These are phyloP conservation scores for Aureobasidium pullulans DNA, from an alignment of 2,329 filamentous ascomycete genomes.

Conservation along the genomic window DNA sequence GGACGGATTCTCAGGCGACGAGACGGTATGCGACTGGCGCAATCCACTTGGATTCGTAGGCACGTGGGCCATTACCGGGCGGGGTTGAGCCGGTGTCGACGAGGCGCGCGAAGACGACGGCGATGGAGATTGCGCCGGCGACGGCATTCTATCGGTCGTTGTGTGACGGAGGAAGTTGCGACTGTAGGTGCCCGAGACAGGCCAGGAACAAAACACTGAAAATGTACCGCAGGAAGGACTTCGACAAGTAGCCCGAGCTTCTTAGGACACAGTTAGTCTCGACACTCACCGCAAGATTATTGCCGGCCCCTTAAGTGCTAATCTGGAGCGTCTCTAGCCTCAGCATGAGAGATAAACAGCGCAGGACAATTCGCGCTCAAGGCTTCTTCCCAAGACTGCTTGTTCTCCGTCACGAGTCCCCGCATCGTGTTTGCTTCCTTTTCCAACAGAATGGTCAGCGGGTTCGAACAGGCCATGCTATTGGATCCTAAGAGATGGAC, in stretches of 20 bases:
- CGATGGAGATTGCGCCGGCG: neutral
- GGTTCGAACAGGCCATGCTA: neutral
- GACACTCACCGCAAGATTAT: constrained; percentile 2
- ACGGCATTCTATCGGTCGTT: neutral
- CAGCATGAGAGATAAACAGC: neutral
- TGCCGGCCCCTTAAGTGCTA: no score
- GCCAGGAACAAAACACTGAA: neutral
- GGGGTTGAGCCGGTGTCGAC: constrained; percentile 3
- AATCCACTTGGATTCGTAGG: constrained; percentile 15
- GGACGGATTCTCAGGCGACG: constrained; percentile 10
- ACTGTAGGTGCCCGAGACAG: neutral
- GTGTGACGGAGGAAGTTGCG: neutral
- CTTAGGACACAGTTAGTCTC: neutral
- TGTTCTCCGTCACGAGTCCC: neutral
- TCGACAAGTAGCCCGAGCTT: constrained; percentile 4
- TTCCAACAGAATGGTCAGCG: neutral
- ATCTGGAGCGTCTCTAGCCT: neutral
- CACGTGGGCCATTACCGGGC: constrained; percentile 9
- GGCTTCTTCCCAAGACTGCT: neutral
- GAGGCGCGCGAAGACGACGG: constrained; percentile 5
- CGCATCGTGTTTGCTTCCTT: neutral
- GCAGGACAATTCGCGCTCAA: neutral
- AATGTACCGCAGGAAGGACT: neutral
- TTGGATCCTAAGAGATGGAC: neutral
- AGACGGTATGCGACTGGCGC: constrained; percentile 14